Percentiles rank a stretch among this genome's conserved stretches.
phyloP scores from a whole-genome alignment of 345 rosid species.

The Mangifera indica region DNA sequence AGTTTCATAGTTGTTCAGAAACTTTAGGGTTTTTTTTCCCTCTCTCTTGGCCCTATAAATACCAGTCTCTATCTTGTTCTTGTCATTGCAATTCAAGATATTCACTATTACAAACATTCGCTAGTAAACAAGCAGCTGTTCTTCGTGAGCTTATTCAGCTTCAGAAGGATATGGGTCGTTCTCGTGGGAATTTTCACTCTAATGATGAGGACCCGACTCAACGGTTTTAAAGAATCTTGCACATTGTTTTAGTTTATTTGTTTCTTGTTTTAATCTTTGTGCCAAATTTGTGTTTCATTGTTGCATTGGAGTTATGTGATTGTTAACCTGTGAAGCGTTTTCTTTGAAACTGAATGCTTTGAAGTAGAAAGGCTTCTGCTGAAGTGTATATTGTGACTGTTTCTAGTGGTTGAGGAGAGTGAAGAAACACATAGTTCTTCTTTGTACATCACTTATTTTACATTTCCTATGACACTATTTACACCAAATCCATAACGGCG shows the following conservation, averaged over 20 bases:
- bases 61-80: background rate
- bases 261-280: background rate
- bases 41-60: background rate
- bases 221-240: conserved; percentile 43
- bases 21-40: conserved; percentile 21
- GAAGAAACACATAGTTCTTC: background rate
- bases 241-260: background rate
- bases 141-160: conserved; percentile 22
- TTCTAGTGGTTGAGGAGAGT: background rate
- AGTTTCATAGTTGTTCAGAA: background rate
- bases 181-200: conserved; percentile 87
- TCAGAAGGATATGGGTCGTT: conserved; percentile 72
- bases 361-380: conserved; percentile 7
- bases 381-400: background rate
- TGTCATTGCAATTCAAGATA: background rate
- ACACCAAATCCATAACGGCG: no score
- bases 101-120: no score
- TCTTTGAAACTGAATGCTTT: background rate
- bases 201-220: conserved; percentile 89
- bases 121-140: conserved; percentile 8
- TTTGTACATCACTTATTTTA: background rate
- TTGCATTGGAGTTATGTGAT: conserved; percentile 2
- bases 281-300: background rate
- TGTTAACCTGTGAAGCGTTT: background rate
- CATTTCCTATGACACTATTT: no score